These are phyloP conservation scores for Macrophomina pseudophaseolina DNA, from an alignment of 2,329 filamentous ascomycete species.

Conservation along the genomic window DNA sequence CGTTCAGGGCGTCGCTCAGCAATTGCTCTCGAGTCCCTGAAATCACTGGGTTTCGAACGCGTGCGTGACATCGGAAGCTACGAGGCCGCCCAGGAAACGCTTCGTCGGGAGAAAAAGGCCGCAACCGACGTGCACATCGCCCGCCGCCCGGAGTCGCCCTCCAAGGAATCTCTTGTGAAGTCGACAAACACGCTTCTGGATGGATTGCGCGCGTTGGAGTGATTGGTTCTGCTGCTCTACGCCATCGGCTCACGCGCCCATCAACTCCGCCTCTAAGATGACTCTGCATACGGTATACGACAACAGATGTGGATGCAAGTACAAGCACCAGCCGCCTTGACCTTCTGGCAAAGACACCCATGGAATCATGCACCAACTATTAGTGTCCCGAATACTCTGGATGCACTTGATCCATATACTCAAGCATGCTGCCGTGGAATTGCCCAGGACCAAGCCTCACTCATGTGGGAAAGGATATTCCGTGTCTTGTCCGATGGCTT, in stretches of 20 bases:
- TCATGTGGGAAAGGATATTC: too few relatives aligned
- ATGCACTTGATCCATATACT: too few relatives aligned
- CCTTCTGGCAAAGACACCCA: too few relatives aligned
- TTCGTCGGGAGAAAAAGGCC: conserved; percentile 38
- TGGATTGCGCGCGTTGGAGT: conserved; percentile 37
- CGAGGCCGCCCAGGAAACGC: conserved; percentile 38
- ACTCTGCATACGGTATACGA: neutral
- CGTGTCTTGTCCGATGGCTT: neutral
- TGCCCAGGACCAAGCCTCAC: too few relatives aligned
- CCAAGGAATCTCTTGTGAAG: conserved; percentile 33
- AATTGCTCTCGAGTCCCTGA: conserved; percentile 40
- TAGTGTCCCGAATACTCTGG: too few relatives aligned
- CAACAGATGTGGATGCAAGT: too few relatives aligned
- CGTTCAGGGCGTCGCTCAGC: conserved; percentile 41
- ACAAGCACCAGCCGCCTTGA: too few relatives aligned
- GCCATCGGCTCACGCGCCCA: too few relatives aligned
- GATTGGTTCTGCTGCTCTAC: neutral
- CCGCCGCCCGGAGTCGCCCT: conserved; percentile 24
- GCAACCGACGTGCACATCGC: conserved; percentile 19
- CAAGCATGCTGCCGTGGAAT: too few relatives aligned
- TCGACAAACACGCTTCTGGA: conserved; percentile 35
- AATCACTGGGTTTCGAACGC: conserved; percentile 36
- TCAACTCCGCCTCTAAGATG: neutral
- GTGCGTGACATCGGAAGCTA: conserved; percentile 45
- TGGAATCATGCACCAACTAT: too few relatives aligned